Percentiles rank a stretch among this genome's conserved stretches.
phyloP scores from a whole-genome alignment of 2,329 filamentous ascomycete species.

The Orbilia oligospora region DNA sequence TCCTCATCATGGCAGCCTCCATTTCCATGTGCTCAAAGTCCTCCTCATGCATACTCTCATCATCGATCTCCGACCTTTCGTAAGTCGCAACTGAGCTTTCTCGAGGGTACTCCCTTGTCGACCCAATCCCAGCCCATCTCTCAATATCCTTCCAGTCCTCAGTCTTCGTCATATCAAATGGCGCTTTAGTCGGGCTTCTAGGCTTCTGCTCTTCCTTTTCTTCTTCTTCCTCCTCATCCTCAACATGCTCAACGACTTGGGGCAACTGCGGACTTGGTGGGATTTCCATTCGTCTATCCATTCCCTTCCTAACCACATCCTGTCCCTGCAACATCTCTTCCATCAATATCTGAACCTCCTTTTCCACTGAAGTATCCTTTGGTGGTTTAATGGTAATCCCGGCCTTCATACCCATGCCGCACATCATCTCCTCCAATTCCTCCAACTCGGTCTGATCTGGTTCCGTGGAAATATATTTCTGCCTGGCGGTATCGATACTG shows the following conservation, averaged over 20 bases:
- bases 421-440: constrained; percentile 59
- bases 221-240: constrained; percentile 7
- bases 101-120: constrained; percentile 41
- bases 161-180: constrained; percentile 57
- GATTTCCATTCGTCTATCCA: constrained; percentile 21
- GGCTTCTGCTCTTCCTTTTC: constrained; percentile 21
- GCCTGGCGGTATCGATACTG: constrained; percentile 44
- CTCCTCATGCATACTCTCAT: constrained; percentile 59
- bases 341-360: constrained; percentile 57
- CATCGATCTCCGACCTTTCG: constrained; percentile 57
- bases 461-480: constrained; percentile 49
- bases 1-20: constrained; percentile 50
- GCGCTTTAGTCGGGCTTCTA: constrained; percentile 17
- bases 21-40: constrained; percentile 53
- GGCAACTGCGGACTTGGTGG: constrained; percentile 53
- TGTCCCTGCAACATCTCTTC: constrained; percentile 51
- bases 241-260: constrained; percentile 31
- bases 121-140: constrained; percentile 50
- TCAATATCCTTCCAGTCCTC: constrained; percentile 59
- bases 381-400: constrained; percentile 5
- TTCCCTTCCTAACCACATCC: constrained; percentile 46
- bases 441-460: constrained; percentile 46
- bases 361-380: constrained; percentile 44
- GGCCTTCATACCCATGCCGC: constrained; percentile 45
- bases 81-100: constrained; percentile 54